A percentile compares a stretch with the other conserved stretches of the same genome.
Conservation (phyloP, 192 early-diverging fungal species). For the Nowakowskiella sp. region DNA sequence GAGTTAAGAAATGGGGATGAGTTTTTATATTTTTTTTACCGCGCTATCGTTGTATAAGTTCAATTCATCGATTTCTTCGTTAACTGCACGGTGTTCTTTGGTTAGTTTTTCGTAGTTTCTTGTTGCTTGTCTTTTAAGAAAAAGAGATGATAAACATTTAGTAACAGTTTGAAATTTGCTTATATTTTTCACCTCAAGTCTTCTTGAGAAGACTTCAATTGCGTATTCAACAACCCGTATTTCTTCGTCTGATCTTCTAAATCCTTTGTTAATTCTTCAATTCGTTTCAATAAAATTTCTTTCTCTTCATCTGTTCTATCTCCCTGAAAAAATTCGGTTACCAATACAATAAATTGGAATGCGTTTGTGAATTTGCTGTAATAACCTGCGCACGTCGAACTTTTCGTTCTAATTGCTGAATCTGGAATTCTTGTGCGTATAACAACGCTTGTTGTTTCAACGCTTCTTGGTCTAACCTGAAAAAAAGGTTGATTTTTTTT, state of each 20-base stretch:
- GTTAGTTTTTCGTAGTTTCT: constrained; percentile 35
- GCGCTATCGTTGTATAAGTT: constrained; percentile 54
- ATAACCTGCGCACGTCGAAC: constrained; percentile 43
- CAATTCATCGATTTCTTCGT: constrained; percentile 42
- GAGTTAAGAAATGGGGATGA: background rate
- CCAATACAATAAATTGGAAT: background rate
- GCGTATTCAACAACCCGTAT: constrained; percentile 37
- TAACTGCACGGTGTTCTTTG: constrained; percentile 35
- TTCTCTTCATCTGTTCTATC: constrained; percentile 60
- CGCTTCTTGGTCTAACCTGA: constrained; percentile 51
- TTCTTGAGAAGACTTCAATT: constrained; percentile 52
- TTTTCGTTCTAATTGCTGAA: constrained; percentile 57
- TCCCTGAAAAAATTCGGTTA: constrained; percentile 24
- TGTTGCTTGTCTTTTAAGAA: constrained; percentile 20
- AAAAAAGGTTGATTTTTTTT: no score
- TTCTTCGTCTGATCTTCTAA: constrained; percentile 34
- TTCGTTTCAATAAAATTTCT: constrained; percentile 35
- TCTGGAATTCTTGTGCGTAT: constrained; percentile 51
- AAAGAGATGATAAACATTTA: constrained; percentile 7
- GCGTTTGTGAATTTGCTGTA: no score
- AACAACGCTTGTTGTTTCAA: constrained; percentile 48
- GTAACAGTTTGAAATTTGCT: background rate
- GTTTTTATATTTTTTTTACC: constrained; percentile 17
- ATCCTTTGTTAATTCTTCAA: constrained; percentile 35
- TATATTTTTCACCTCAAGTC: constrained; percentile 33